These are phyloP conservation scores for Geotrichum citri-aurantii DNA, from an alignment of 1,139 yeast genomes.

Conservation along the genomic window DNA sequence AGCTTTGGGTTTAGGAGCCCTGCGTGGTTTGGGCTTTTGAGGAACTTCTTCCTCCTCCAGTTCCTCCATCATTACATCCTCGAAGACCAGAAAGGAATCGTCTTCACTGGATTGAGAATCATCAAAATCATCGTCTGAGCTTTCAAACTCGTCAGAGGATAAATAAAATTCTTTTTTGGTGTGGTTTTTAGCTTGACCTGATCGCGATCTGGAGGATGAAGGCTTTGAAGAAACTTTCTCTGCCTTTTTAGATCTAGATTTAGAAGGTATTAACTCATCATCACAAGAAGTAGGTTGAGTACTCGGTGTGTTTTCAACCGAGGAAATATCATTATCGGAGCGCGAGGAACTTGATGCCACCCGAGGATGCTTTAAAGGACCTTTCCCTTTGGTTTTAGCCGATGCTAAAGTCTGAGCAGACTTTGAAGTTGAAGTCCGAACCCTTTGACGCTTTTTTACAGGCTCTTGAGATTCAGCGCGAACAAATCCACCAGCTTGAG, in stretches of 20 bases:
- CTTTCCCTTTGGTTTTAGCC: constrained; percentile 1
- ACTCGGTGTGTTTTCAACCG: neutral
- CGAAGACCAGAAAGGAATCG: too few species aligned
- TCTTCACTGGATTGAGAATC: too few species aligned
- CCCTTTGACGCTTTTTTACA: constrained; percentile 8
- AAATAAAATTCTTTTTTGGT: neutral
- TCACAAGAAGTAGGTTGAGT: constrained; percentile 14
- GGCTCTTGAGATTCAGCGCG: constrained; percentile 6
- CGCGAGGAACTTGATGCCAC: neutral
- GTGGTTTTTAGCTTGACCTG: neutral
- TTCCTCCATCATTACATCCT: too few species aligned
- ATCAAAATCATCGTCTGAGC: constrained; percentile 1
- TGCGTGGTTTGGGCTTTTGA: neutral
- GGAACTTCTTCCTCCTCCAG: neutral
- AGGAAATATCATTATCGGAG: constrained; percentile 3
- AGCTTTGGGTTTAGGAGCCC: neutral
- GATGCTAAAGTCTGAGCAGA: neutral
- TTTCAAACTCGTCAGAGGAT: neutral
- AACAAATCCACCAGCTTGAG: constrained; percentile 10
- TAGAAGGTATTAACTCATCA: constrained; percentile 8
- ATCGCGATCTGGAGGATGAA: neutral
- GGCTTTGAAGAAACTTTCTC: neutral
- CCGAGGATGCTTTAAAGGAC: neutral
- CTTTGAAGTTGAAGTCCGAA: neutral
- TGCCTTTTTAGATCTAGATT: neutral